These are phyloP conservation scores for Colletotrichum endophyticum DNA, from an alignment of 2,329 filamentous ascomycete species.

Conservation along the genomic window DNA sequence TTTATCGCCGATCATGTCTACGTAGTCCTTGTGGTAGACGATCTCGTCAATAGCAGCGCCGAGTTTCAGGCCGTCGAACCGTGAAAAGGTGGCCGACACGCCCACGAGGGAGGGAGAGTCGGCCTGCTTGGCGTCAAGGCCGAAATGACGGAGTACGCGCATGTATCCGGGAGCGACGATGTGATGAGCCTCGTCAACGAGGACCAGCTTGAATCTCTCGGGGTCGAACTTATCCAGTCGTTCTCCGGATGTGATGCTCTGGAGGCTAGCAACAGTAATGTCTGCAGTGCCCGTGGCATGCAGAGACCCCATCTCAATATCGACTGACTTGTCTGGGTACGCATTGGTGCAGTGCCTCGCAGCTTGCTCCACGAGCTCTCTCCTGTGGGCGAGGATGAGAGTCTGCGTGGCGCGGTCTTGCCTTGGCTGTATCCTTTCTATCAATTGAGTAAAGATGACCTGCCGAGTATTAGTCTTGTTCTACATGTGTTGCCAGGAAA, in stretches of 20 bases:
- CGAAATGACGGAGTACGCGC: constrained; percentile 78
- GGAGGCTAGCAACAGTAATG: constrained; percentile 91
- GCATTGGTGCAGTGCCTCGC: constrained; percentile 80
- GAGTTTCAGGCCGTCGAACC: constrained; percentile 83
- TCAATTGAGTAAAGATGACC: constrained; percentile 96
- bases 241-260: constrained; percentile 78
- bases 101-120: constrained; percentile 75
- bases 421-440: constrained; percentile 72
- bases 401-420: constrained; percentile 71
- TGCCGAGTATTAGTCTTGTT: constrained; percentile 34
- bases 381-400: constrained; percentile 88
- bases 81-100: constrained; percentile 80
- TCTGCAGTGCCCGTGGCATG: constrained; percentile 83
- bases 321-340: constrained; percentile 81
- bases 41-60: constrained; percentile 92
- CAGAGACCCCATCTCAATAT: constrained; percentile 87
- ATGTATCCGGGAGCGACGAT: constrained; percentile 88
- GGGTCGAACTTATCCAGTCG: constrained; percentile 87
- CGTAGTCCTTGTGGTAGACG: constrained; percentile 84
- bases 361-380: constrained; percentile 94
- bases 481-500: constrained; percentile 11
- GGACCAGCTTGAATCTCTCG: constrained; percentile 79
- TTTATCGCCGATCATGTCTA: constrained; percentile 79
- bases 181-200: constrained; percentile 97
- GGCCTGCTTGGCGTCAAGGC: constrained; percentile 51